A percentile compares a stretch with the other conserved stretches of the same genome.
phyloP scores from a whole-genome alignment of 441 rosid genomes.

The Syzygium syzygioides region DNA sequence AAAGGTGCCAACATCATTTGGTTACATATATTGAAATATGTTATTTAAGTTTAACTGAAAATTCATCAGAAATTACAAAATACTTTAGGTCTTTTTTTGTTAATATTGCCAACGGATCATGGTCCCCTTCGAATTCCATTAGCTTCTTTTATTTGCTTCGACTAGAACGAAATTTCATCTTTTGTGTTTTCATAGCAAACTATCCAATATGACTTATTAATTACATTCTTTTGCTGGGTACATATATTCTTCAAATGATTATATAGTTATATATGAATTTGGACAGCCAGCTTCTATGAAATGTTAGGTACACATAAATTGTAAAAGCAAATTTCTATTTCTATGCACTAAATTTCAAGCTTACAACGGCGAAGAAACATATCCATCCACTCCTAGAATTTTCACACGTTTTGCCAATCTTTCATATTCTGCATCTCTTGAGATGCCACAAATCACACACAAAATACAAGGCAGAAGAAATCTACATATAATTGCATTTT shows the following conservation, averaged over 20 bases:
- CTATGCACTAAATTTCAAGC: background rate
- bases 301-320: background rate
- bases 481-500: background rate
- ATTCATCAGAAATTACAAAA: background rate
- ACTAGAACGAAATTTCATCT: background rate
- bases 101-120: fast-evolving
- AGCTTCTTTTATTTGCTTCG: background rate
- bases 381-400: background rate
- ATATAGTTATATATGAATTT: background rate
- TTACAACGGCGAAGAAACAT: background rate
- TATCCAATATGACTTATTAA: background rate
- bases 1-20: background rate
- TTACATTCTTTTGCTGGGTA: background rate
- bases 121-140: background rate
- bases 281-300: background rate
- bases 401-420: background rate
- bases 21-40: background rate
- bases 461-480: background rate
- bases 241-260: background rate
- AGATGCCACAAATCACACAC: background rate
- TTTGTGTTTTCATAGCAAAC: background rate
- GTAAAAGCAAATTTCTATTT: background rate
- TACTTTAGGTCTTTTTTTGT: background rate
- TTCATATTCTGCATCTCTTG: background rate
- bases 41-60: background rate